Evolutionary conservation across 495 filamentous ascomycete genomes (phyloP).

Genomic region (Sordaria brevicollis): DNA sequence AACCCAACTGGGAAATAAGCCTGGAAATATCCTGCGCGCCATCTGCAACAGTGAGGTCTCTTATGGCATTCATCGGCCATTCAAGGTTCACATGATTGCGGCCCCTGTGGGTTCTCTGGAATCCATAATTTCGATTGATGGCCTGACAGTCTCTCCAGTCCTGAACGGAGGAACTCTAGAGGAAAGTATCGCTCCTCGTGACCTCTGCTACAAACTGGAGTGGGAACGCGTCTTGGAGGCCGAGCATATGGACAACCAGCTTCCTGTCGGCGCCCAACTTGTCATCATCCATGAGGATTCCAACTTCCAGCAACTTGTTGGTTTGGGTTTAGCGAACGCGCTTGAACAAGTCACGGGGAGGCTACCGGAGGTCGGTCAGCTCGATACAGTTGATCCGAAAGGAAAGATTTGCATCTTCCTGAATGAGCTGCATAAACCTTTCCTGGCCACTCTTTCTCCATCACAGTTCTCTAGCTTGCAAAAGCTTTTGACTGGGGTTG

Average conservation of each 20-base stretch:
- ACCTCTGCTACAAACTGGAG: constrained; percentile 42
- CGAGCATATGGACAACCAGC: constrained; percentile 1
- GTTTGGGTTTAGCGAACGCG: constrained; percentile 27
- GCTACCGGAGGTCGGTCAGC: constrained; percentile 22
- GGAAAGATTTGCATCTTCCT: constrained; percentile 34
- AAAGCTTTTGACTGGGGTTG: constrained; percentile 24
- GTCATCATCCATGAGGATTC: constrained; percentile 38
- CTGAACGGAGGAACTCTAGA: constrained; percentile 23
- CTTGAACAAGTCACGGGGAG: constrained; percentile 30
- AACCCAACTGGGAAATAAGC: constrained; percentile 12
- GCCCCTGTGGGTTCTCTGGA: constrained; percentile 18
- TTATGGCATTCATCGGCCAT: constrained; percentile 18
- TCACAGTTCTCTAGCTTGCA: constrained; percentile 27
- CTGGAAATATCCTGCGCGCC: constrained; percentile 22
- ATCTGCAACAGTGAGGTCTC: constrained; percentile 25
- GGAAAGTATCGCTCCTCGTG: constrained; percentile 17
- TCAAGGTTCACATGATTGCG: constrained; percentile 27
- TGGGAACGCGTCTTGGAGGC: constrained; percentile 39
- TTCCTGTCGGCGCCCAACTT: constrained; percentile 20
- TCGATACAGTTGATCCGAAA: constrained; percentile 16
- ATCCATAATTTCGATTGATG: constrained; percentile 25
- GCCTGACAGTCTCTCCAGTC: constrained; percentile 30
- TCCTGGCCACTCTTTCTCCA: constrained; percentile 29
- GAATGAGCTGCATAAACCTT: constrained; percentile 30
- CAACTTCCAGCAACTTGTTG: constrained; percentile 32